Conservation (phyloP, 1,139 yeast genomes). For the Pichia sp. region DNA sequence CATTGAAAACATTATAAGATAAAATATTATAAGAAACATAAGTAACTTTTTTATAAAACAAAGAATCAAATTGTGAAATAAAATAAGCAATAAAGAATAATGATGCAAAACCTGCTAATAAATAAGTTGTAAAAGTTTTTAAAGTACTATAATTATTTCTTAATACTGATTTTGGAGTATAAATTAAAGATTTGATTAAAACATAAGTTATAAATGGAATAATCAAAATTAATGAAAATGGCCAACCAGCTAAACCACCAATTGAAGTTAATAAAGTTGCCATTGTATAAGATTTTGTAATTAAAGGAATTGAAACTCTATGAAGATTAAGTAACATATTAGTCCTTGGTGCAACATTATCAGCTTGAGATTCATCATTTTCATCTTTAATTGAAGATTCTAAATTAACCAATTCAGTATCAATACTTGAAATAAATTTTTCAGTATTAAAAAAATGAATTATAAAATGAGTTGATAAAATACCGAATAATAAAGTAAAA, state of each 20-base stretch:
- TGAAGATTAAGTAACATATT: conserved; percentile 15
- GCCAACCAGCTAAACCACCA: conserved; percentile 90
- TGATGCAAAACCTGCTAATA: conserved; percentile 29
- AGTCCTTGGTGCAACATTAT: conserved; percentile 20
- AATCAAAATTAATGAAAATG: conserved; percentile 67
- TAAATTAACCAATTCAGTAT: conserved; percentile 10
- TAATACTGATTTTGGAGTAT: conserved; percentile 15
- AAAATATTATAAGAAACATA: conserved; percentile 82
- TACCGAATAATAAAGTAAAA: conserved; percentile 65
- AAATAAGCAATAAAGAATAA: conserved; percentile 32
- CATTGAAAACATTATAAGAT: conserved; percentile 71
- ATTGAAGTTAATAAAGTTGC: conserved; percentile 49
- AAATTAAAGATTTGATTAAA: conserved; percentile 4
- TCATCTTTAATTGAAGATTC: conserved; percentile 7
- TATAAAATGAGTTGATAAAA: conserved; percentile 47
- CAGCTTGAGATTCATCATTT: conserved; percentile 11
- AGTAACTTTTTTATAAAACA: conserved; percentile 55
- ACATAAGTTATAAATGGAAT: conserved; percentile 48
- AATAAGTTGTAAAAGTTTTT: conserved; percentile 13
- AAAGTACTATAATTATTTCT: conserved; percentile 15
- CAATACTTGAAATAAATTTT: conserved; percentile 19
- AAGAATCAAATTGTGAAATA: conserved; percentile 50
- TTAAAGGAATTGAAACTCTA: conserved; percentile 14
- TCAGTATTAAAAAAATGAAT: conserved; percentile 28
- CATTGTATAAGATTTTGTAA: conserved; percentile 28